Evolutionary conservation across 2,329 filamentous ascomycete species (phyloP).

Genomic region (Parastagonospora nodorum): DNA sequence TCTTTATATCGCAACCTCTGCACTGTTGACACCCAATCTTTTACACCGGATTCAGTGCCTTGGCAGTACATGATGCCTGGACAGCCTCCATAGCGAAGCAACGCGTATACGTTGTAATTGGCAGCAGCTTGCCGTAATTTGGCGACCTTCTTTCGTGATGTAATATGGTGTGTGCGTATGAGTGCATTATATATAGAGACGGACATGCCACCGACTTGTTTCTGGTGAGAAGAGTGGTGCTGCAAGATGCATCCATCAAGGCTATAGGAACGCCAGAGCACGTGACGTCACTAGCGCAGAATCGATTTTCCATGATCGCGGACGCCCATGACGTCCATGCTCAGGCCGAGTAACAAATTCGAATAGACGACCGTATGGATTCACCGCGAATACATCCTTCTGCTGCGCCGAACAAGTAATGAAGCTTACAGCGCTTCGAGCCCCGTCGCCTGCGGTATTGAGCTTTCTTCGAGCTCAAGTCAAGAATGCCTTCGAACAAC

Average conservation of each 20-base stretch:
- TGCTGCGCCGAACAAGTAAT: constrained; percentile 39
- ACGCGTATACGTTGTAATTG: constrained; percentile 63
- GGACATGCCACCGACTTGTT: constrained; percentile 22
- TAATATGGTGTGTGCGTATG: constrained; percentile 81
- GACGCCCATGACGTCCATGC: constrained; percentile 18
- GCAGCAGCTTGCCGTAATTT: constrained; percentile 68
- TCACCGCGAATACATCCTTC: constrained; percentile 18
- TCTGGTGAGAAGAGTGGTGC: neutral
- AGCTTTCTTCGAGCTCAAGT: constrained; percentile 45
- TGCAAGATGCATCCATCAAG: neutral
- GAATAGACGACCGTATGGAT: constrained; percentile 36
- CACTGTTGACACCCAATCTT: constrained; percentile 68
- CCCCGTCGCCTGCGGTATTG: constrained; percentile 45
- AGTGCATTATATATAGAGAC: constrained; percentile 59
- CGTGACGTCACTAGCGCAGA: constrained; percentile 37
- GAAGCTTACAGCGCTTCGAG: constrained; percentile 41
- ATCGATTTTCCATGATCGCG: constrained; percentile 19
- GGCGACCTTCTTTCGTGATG: constrained; percentile 74
- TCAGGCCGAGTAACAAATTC: constrained; percentile 10
- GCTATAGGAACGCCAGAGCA: constrained; percentile 14
- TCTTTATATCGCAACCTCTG: constrained; percentile 73
- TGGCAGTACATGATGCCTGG: constrained; percentile 83
- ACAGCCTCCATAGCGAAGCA: constrained; percentile 69
- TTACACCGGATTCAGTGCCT: constrained; percentile 61
- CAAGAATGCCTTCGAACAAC: constrained; percentile 33